These are phyloP conservation scores for Vitis amurensis DNA, from an alignment of 164 flowering plant genomes.

Conservation along the genomic window DNA sequence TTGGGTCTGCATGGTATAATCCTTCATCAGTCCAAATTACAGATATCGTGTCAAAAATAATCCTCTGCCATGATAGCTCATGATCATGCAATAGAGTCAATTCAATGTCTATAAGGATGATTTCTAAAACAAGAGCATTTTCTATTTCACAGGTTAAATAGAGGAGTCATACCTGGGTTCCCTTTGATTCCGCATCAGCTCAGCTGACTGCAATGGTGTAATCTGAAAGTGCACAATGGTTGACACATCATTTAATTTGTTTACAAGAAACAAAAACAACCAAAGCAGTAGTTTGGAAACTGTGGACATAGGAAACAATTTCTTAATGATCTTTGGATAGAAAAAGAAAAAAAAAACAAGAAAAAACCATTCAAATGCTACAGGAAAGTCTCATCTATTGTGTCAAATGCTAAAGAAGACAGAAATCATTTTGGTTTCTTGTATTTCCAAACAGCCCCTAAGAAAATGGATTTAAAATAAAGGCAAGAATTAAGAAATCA, in stretches of 20 bases:
- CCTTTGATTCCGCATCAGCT: neutral
- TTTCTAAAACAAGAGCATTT: neutral
- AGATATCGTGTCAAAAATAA: neutral
- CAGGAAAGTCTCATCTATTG: neutral
- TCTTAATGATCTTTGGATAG: neutral
- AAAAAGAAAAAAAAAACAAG: neutral
- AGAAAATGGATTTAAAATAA: neutral
- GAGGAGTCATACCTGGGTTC: neutral
- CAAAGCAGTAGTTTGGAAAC: neutral
- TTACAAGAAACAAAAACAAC: neutral
- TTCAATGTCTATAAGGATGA: neutral
- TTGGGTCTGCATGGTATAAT: neutral
- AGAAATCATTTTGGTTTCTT: neutral
- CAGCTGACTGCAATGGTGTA: neutral
- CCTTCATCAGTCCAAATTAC: neutral
- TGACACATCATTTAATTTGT: neutral
- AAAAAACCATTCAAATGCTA: neutral
- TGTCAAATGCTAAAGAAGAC: neutral
- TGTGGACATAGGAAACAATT: neutral
- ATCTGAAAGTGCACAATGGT: neutral
- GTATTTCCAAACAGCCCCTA: neutral
- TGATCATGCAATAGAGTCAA: neutral
- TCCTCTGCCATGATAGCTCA: neutral
- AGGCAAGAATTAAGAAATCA: neutral
- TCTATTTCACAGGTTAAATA: neutral